Evolutionary conservation across 208 protist genomes (phyloP).

Genomic region (Trypanosoma cruzi): DNA sequence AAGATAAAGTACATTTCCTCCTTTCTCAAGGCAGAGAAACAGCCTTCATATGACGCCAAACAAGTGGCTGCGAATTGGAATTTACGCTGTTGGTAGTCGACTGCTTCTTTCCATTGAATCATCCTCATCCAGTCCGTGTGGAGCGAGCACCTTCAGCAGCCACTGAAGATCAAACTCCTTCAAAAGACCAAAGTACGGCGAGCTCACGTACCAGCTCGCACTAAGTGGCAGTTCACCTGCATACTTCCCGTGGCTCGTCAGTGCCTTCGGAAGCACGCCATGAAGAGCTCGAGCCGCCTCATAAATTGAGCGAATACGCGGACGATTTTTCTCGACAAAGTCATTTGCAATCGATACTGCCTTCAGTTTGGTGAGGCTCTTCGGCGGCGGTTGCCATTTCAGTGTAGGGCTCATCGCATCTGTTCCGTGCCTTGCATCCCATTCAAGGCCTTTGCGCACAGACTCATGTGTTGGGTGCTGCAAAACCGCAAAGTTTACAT

Average conservation of each 20-base stretch:
- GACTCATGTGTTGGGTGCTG: conserved; percentile 46
- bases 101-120: not conserved
- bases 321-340: conserved; percentile 85
- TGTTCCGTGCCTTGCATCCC: conserved; percentile 11
- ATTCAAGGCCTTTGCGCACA: conserved; percentile 39
- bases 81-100: not conserved
- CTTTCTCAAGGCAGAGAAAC: not conserved
- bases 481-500: conserved; percentile 57
- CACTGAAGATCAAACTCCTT: conserved; percentile 82
- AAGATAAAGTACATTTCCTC: not conserved
- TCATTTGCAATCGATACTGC: conserved; percentile 78
- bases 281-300: conserved; percentile 71
- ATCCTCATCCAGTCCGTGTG: conserved; percentile 31
- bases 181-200: conserved; percentile 85
- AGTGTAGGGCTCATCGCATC: not conserved
- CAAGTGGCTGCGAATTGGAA: not conserved
- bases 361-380: conserved; percentile 42
- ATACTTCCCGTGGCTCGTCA: conserved; percentile 73
- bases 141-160: conserved; percentile 61
- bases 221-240: conserved; percentile 75
- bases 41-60: not conserved
- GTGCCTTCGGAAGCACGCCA: conserved; percentile 75
- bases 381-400: conserved; percentile 54
- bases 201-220: conserved; percentile 83
- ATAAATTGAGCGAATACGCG: conserved; percentile 57